These are phyloP conservation scores for Telopea speciosissima DNA, from an alignment of 177 flowering plant genomes.

Conservation along the genomic window DNA sequence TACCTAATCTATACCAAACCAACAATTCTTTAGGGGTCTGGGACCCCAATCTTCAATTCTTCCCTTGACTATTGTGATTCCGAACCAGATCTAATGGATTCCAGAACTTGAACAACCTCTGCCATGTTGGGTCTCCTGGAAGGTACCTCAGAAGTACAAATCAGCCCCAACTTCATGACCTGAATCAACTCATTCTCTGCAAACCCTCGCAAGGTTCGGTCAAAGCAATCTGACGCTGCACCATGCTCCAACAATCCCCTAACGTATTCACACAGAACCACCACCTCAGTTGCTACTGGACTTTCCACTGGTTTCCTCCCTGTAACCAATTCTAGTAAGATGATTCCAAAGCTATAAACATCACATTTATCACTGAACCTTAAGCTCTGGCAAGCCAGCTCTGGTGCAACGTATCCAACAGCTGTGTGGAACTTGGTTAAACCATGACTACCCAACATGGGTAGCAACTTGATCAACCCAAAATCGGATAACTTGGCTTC, in stretches of 20 bases:
- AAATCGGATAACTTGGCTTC: slow-evolving; percentile 80
- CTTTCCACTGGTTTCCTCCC: slow-evolving; percentile 96
- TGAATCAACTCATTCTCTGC: slow-evolving; percentile 87
- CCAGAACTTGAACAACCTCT: slow-evolving; percentile 93
- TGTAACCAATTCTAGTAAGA: slow-evolving; percentile 83
- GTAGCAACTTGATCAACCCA: slow-evolving; percentile 66
- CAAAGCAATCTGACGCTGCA: slow-evolving; percentile 70
- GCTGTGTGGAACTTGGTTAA: slow-evolving; percentile 64
- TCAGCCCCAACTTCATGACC: slow-evolving; percentile 85
- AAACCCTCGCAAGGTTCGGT: slow-evolving; percentile 61
- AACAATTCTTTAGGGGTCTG: not conserved
- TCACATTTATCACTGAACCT: slow-evolving; percentile 82
- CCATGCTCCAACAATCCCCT: slow-evolving; percentile 66
- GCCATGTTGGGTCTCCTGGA: slow-evolving; percentile 94
- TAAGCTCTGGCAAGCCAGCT: slow-evolving; percentile 56
- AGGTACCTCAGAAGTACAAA: slow-evolving; percentile 79
- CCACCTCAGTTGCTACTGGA: slow-evolving; percentile 52
- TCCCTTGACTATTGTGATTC: slow-evolving; percentile 27
- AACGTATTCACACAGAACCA: slow-evolving; percentile 74
- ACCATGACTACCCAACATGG: slow-evolving; percentile 51
- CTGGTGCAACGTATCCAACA: slow-evolving; percentile 88
- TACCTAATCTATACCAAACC: slow-evolving; percentile 15
- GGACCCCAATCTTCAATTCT: not conserved
- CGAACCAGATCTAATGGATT: slow-evolving; percentile 59
- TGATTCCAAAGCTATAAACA: slow-evolving; percentile 87